A percentile compares a stretch with the other conserved stretches of the same genome.
Conservation (phyloP, 192 early-diverging fungal genomes). For the Kickxella alabastrina region DNA sequence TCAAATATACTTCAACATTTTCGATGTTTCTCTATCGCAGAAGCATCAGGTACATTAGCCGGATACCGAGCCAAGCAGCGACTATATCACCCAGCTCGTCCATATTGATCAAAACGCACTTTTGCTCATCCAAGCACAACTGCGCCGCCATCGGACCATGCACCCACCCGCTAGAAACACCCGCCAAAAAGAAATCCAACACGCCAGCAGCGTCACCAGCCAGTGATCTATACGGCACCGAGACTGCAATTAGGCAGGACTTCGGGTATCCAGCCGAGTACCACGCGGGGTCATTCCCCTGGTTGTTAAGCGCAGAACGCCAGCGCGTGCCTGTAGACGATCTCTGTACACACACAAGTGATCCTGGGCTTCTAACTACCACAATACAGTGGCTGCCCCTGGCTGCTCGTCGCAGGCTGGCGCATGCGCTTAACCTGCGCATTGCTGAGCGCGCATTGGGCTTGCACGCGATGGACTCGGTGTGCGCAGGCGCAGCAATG, state of each 20-base stretch:
- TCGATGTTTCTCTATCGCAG: too few species aligned
- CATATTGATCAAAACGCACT: too few species aligned
- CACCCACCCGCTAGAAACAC: background rate
- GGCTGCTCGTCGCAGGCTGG: conserved; percentile 20
- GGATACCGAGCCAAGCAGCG: too few species aligned
- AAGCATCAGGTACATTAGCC: too few species aligned
- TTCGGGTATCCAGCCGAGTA: conserved; percentile 33
- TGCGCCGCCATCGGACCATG: background rate
- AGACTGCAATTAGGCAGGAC: conserved; percentile 13
- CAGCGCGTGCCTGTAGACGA: conserved; percentile 42
- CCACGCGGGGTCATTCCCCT: conserved; percentile 40
- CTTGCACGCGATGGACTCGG: conserved; percentile 20
- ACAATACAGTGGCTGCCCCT: conserved; percentile 11
- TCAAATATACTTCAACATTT: too few species aligned
- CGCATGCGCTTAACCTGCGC: conserved; percentile 35
- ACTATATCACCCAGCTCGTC: too few species aligned
- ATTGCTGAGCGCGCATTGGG: conserved; percentile 35
- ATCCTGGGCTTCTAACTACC: background rate
- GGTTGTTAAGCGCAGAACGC: conserved; percentile 49
- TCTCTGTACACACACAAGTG: conserved; percentile 6
- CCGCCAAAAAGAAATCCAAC: background rate
- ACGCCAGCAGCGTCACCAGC: background rate
- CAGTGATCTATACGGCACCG: background rate
- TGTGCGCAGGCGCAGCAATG: conserved; percentile 27
- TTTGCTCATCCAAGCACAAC: background rate